phyloP scores from a whole-genome alignment of 2,329 filamentous ascomycete species.

The Cyclaneusma minus region DNA sequence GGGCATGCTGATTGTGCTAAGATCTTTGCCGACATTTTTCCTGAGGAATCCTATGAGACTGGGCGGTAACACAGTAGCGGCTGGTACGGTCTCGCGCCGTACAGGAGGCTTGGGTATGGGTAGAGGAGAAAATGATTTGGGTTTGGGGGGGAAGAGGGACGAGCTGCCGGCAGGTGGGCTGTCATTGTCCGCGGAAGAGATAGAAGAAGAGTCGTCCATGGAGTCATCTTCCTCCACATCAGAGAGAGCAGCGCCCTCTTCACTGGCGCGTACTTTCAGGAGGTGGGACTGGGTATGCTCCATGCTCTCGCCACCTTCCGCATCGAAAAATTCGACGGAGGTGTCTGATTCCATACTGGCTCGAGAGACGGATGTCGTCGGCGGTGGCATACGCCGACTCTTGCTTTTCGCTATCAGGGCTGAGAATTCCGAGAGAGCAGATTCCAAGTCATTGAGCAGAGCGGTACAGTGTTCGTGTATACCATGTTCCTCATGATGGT shows the following conservation, averaged over 20 bases:
- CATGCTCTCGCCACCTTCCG: conserved; percentile 47
- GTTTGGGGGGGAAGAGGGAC: conserved; percentile 59
- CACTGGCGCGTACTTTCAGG: conserved; percentile 57
- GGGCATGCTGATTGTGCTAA: conserved; percentile 94
- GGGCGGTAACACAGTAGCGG: conserved; percentile 66
- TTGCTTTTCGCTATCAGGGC: conserved; percentile 65
- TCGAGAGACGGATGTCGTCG: conserved; percentile 29
- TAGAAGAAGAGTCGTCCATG: conserved; percentile 34
- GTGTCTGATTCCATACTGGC: conserved; percentile 67
- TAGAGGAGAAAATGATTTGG: conserved; percentile 62
- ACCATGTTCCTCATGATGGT: conserved; percentile 39
- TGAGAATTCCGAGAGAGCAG: conserved; percentile 70
- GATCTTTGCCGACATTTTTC: conserved; percentile 95
- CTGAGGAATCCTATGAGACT: conserved; percentile 87
- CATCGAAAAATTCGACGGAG: conserved; percentile 91
- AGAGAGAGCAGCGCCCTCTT: conserved; percentile 44
- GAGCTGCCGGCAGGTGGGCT: conserved; percentile 45
- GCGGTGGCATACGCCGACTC: conserved; percentile 46
- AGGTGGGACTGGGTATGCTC: conserved; percentile 49
- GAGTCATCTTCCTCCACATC: conserved; percentile 38
- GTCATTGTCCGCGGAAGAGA: conserved; percentile 43
- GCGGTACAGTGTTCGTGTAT: conserved; percentile 73
- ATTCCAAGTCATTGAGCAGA: conserved; percentile 71
- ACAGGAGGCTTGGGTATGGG: conserved; percentile 50
- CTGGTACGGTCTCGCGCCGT: conserved; percentile 54